Conservation (phyloP, 2,329 filamentous ascomycete genomes). For the Pseudogymnoascus sp. region DNA sequence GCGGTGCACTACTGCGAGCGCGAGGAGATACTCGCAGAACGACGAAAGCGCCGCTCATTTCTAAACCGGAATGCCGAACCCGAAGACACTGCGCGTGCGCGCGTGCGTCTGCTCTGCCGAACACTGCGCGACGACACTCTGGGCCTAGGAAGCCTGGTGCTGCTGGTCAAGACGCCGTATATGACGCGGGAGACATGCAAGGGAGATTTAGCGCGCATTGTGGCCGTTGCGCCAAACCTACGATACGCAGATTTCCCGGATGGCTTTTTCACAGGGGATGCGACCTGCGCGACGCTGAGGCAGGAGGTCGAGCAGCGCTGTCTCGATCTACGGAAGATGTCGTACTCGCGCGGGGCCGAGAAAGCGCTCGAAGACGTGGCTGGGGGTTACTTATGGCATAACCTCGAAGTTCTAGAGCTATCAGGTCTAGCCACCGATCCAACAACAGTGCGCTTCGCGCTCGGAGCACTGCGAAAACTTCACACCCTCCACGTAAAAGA, state of each 20-base stretch:
- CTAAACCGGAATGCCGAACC: conserved; percentile 72
- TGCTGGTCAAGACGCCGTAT: conserved; percentile 82
- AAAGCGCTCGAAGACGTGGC: conserved; percentile 64
- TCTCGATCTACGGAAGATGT: conserved; percentile 81
- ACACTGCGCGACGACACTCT: conserved; percentile 68
- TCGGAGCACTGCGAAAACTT: conserved; percentile 59
- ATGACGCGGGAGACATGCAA: conserved; percentile 85
- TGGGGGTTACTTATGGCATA: conserved; percentile 57
- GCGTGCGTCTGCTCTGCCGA: conserved; percentile 70
- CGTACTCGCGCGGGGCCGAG: conserved; percentile 71
- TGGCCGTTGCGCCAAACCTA: conserved; percentile 77
- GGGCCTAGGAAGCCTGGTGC: conserved; percentile 59
- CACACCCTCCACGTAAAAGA: conserved; percentile 68
- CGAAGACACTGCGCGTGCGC: conserved; percentile 67
- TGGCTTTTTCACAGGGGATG: conserved; percentile 76
- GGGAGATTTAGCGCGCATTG: conserved; percentile 73
- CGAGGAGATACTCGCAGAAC: conserved; percentile 72
- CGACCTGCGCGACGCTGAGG: conserved; percentile 64
- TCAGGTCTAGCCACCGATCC: conserved; percentile 62
- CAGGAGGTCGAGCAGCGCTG: conserved; percentile 80
- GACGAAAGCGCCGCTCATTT: conserved; percentile 64
- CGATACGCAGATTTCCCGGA: conserved; percentile 87
- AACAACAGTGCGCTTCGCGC: conserved; percentile 58
- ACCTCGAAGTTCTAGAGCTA: conserved; percentile 66
- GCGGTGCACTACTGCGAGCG: conserved; percentile 89